These are phyloP conservation scores for Pisolithus marmoratus DNA, from an alignment of 768 basidiomycete genomes.

Conservation along the genomic window DNA sequence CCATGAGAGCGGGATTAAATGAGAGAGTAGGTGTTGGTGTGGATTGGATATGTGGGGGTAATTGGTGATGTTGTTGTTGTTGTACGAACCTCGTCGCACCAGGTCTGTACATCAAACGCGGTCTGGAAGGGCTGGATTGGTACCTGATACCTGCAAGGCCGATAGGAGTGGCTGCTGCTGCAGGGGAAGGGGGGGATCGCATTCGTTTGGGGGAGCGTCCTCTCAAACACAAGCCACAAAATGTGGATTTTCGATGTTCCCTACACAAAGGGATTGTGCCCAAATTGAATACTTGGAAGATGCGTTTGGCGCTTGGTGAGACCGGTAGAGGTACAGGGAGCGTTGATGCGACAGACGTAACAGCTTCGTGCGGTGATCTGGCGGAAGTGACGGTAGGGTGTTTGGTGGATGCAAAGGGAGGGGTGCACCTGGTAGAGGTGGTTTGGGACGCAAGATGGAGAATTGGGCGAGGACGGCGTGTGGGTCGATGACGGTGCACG, in stretches of 20 bases:
- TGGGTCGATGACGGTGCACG: constrained; percentile 56
- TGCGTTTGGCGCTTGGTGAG: constrained; percentile 47
- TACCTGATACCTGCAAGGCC: too few species aligned
- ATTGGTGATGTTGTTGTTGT: constrained; percentile 20
- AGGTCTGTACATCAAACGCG: constrained; percentile 24
- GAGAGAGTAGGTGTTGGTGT: constrained; percentile 11
- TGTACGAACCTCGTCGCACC: constrained; percentile 26
- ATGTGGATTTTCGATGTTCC: constrained; percentile 58
- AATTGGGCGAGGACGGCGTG: constrained; percentile 47
- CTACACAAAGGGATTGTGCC: constrained; percentile 50
- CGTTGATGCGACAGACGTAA: constrained; percentile 65
- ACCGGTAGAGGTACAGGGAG: constrained; percentile 44
- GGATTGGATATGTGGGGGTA: too few species aligned
- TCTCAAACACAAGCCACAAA: constrained; percentile 67
- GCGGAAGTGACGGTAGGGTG: constrained; percentile 58
- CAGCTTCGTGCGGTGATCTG: constrained; percentile 52
- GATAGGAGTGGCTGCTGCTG: too few species aligned
- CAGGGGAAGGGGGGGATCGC: constrained; percentile 23
- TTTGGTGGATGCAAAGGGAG: constrained; percentile 28
- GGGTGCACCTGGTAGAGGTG: constrained; percentile 20
- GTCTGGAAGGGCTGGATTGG: too few species aligned
- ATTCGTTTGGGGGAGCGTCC: constrained; percentile 46
- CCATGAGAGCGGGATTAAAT: constrained; percentile 27
- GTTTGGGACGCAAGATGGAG: constrained; percentile 39
- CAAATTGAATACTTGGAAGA: constrained; percentile 35